Percentiles rank a stretch among this genome's conserved stretches.
Evolutionary conservation across 345 rosid species (phyloP).

Genomic region (Corchorus capsularis): DNA sequence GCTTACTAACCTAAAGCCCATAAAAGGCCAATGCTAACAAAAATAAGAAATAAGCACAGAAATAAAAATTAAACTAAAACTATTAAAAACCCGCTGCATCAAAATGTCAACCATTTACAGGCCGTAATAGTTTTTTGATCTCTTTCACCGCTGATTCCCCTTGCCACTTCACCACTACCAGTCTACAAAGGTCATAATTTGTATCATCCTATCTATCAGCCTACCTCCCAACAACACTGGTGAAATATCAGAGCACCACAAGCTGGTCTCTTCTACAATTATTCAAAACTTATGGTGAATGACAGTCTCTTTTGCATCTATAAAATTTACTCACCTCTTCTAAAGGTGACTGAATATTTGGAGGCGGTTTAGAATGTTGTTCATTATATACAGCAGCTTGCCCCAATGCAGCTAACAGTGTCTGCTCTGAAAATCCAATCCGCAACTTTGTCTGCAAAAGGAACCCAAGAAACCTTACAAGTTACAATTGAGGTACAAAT

Average conservation of each 20-base stretch:
- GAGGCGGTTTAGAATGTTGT: slow-evolving; percentile 68
- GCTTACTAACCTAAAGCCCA: no score
- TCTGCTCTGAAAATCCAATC: slow-evolving; percentile 79
- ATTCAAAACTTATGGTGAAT: no score
- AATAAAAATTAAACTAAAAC: no score
- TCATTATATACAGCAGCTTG: slow-evolving; percentile 85
- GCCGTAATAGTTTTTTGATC: no score
- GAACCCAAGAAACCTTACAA: slow-evolving; percentile 18
- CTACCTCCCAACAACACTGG: not conserved
- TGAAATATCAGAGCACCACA: no score
- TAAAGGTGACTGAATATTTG: slow-evolving; percentile 66
- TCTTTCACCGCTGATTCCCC: not conserved
- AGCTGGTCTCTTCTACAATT: not conserved
- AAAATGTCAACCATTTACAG: no score
- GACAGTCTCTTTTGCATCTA: not conserved
- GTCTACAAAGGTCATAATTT: not conserved
- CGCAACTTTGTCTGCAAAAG: slow-evolving; percentile 68
- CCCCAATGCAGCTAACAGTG: slow-evolving; percentile 90
- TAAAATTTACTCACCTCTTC: slow-evolving; percentile 65
- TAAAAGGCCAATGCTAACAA: no score
- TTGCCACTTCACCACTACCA: slow-evolving; percentile 7
- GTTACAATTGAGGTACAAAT: slow-evolving; percentile 9
- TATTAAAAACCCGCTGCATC: no score
- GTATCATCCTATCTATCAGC: not conserved
- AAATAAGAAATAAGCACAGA: no score